These are phyloP conservation scores for Acanthamoeba castellanii DNA, from an alignment of 208 protist species.

Conservation along the genomic window DNA sequence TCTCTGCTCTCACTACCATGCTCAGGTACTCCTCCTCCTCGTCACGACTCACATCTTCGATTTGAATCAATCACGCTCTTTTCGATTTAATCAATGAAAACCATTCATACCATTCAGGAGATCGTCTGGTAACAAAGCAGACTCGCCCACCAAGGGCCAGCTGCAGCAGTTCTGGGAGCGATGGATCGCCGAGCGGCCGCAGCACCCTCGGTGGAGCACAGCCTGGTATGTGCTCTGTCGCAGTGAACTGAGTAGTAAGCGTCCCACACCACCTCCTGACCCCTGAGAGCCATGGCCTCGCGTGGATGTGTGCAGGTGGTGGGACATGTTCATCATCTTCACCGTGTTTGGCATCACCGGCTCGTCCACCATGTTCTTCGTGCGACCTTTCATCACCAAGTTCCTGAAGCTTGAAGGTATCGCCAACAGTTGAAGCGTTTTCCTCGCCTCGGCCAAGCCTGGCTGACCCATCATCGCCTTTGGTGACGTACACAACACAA, in stretches of 20 bases:
- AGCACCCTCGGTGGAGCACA: background rate
- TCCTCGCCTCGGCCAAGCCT: too few species aligned
- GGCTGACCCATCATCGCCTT: too few species aligned
- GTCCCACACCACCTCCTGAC: background rate
- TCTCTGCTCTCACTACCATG: background rate
- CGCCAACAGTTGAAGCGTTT: too few species aligned
- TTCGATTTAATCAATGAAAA: background rate
- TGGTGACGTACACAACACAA: too few species aligned
- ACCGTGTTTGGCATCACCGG: conserved; percentile 66
- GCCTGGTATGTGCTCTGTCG: background rate
- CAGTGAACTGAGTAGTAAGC: too few species aligned
- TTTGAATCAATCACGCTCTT: background rate
- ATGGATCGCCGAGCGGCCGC: conserved; percentile 14
- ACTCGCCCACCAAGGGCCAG: background rate
- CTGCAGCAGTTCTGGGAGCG: background rate
- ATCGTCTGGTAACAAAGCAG: background rate
- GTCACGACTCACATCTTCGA: background rate
- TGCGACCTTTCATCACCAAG: conserved; percentile 16
- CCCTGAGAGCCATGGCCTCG: background rate
- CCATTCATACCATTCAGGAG: too few species aligned
- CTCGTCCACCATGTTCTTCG: conserved; percentile 40
- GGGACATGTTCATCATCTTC: conserved; percentile 54
- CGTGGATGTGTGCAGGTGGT: background rate
- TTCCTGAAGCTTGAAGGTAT: conserved; percentile 39
- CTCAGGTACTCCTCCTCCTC: background rate